Conservation (phyloP, 345 rosid genomes). For the Citrus inodora region DNA sequence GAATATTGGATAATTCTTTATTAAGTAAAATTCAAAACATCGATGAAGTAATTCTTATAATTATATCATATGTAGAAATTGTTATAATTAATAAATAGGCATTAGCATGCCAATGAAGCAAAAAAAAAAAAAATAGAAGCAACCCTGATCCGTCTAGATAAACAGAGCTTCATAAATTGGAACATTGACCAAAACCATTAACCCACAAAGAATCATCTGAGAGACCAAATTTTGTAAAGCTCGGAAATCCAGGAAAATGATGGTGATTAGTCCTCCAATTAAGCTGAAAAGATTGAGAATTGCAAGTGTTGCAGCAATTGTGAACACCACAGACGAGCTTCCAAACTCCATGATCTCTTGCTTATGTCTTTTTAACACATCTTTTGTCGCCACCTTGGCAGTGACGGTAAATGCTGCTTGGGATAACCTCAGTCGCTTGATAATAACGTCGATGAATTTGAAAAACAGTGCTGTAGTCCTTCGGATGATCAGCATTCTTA, state of each 20-base stretch:
- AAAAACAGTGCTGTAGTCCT: neutral
- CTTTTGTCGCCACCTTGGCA: conserved; percentile 31
- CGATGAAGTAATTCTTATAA: no score
- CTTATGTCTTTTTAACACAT: conserved; percentile 29
- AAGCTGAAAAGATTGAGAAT: conserved; percentile 31
- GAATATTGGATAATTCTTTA: no score
- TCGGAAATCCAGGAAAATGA: neutral
- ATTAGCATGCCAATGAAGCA: conserved; percentile 29
- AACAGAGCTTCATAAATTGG: conserved; percentile 35
- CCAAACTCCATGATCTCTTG: conserved; percentile 43
- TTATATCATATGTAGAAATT: no score
- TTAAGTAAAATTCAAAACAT: no score
- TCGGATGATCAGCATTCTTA: conserved; percentile 20
- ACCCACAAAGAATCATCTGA: conserved; percentile 26
- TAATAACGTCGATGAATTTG: conserved; percentile 5
- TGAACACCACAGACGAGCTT: conserved; percentile 30
- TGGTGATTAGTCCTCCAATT: neutral
- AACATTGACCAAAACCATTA: conserved; percentile 24
- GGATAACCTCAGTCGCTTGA: conserved; percentile 28
- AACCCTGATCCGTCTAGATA: conserved; percentile 30
- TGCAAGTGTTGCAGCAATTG: conserved; percentile 30
- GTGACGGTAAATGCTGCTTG: conserved; percentile 33
- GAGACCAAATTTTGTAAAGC: neutral
- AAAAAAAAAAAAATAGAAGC: conserved; percentile 14
- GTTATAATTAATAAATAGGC: neutral